A percentile compares a stretch with the other conserved stretches of the same genome.
These are phyloP conservation scores for Trichocladium antarcticum DNA, from an alignment of 495 filamentous ascomycete species.

Conservation along the genomic window DNA sequence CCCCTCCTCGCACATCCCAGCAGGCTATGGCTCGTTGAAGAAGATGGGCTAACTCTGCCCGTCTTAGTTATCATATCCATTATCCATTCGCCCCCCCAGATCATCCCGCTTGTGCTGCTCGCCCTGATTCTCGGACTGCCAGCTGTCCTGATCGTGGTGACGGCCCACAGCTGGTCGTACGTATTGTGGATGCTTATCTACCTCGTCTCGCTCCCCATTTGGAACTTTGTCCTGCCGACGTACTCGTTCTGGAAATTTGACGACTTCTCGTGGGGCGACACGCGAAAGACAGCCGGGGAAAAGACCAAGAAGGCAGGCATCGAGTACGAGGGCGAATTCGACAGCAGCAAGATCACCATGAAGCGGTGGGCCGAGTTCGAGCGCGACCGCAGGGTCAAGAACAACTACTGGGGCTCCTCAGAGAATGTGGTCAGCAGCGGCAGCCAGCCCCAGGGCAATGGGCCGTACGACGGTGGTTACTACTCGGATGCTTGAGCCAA, in stretches of 20 bases:
- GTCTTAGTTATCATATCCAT: constrained; percentile 71
- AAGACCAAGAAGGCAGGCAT: constrained; percentile 67
- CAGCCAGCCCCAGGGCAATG: constrained; percentile 28
- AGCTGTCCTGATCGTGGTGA: constrained; percentile 84
- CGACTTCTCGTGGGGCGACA: constrained; percentile 99
- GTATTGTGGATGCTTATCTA: constrained; percentile 97
- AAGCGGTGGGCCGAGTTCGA: constrained; percentile 97
- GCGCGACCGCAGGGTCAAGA: constrained; percentile 35
- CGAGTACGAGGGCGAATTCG: constrained; percentile 90
- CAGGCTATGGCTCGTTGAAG: background rate
- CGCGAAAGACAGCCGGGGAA: constrained; percentile 87
- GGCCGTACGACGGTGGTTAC: constrained; percentile 40
- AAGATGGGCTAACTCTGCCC: constrained; percentile 10
- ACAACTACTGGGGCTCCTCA: constrained; percentile 39
- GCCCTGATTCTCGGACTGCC: constrained; percentile 89
- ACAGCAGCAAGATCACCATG: constrained; percentile 97
- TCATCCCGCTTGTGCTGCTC: constrained; percentile 85
- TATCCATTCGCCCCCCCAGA: constrained; percentile 65
- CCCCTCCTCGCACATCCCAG: background rate
- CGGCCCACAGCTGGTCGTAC: constrained; percentile 89
- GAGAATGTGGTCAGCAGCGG: constrained; percentile 35
- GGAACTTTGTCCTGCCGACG: constrained; percentile 91
- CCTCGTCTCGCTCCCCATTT: constrained; percentile 82
- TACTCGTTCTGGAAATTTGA: constrained; percentile 99
- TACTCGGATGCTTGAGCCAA: constrained; percentile 38